Conservation (phyloP, 83 land plant genomes). For the Diphasiastrum complanatum region DNA sequence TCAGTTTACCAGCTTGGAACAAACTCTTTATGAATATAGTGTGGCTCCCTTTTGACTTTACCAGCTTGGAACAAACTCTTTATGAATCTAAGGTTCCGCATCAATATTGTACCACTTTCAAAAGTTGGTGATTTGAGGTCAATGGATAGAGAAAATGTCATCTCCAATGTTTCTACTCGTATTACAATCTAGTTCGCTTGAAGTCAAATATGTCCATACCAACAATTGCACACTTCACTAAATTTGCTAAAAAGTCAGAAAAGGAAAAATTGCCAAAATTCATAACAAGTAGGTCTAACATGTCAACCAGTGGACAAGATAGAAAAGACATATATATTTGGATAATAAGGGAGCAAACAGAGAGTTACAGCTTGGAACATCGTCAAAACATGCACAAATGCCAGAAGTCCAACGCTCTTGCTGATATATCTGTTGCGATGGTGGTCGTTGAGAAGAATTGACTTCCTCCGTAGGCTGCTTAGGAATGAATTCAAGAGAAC, state of each 20-base stretch:
- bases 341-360: neutral
- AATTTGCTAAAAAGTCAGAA: neutral
- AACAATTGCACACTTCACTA: neutral
- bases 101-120: too few species aligned
- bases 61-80: too few species aligned
- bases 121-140: too few species aligned
- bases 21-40: too few species aligned
- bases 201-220: too few species aligned
- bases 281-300: neutral
- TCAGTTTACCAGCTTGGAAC: too few species aligned
- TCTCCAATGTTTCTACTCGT: too few species aligned
- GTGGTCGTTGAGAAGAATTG: neutral
- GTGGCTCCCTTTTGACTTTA: too few species aligned
- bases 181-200: too few species aligned
- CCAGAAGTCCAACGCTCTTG: slow-evolving; percentile 11
- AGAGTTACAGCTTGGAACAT: slow-evolving; percentile 18
- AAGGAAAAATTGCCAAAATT: too few species aligned
- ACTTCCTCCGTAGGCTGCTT: neutral
- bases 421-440: neutral
- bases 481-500: neutral
- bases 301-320: neutral
- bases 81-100: too few species aligned
- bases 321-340: neutral
- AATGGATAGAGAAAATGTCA: too few species aligned
- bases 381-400: slow-evolving; percentile 22